Evolutionary conservation across 148 eudicot genomes (phyloP).

Genomic region (Fagopyrum tataricum): DNA sequence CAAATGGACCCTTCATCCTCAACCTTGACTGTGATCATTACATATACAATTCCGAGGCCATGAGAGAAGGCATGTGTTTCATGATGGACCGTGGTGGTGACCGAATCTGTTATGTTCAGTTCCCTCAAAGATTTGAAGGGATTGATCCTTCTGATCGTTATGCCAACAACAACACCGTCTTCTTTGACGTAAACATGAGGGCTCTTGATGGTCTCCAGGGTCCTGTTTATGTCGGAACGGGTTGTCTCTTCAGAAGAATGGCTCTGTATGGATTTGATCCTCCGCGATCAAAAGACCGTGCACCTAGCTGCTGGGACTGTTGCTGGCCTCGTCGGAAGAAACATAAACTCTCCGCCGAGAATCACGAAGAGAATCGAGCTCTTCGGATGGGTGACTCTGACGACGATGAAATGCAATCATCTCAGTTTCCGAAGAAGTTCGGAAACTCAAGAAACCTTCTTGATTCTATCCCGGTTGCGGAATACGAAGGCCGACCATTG

Average conservation of each 20-base stretch:
- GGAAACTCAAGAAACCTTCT: slow-evolving; percentile 74
- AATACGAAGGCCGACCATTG: slow-evolving; percentile 84
- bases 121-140: slow-evolving; percentile 93
- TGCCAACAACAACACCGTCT: slow-evolving; percentile 89
- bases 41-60: slow-evolving; percentile 80
- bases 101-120: slow-evolving; percentile 83
- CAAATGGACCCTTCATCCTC: slow-evolving; percentile 89
- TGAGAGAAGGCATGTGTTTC: slow-evolving; percentile 94
- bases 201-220: slow-evolving; percentile 95
- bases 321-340: slow-evolving; percentile 46
- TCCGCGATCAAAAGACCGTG: slow-evolving; percentile 62
- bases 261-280: slow-evolving; percentile 94
- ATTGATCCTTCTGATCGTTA: slow-evolving; percentile 97
- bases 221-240: slow-evolving; percentile 91
- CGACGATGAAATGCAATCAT: slow-evolving; percentile 59
- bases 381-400: slow-evolving; percentile 66
- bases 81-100: slow-evolving; percentile 99
- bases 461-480: slow-evolving; percentile 86
- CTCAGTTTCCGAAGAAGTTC: slow-evolving; percentile 62
- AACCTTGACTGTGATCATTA: slow-evolving; percentile 94
- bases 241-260: slow-evolving; percentile 75
- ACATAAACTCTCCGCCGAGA: slow-evolving; percentile 18
- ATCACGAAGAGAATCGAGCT: slow-evolving; percentile 46
- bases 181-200: slow-evolving; percentile 93
- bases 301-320: slow-evolving; percentile 42